These are phyloP conservation scores for Dentipellis sp. DNA, from an alignment of 768 basidiomycete genomes.

Conservation along the genomic window DNA sequence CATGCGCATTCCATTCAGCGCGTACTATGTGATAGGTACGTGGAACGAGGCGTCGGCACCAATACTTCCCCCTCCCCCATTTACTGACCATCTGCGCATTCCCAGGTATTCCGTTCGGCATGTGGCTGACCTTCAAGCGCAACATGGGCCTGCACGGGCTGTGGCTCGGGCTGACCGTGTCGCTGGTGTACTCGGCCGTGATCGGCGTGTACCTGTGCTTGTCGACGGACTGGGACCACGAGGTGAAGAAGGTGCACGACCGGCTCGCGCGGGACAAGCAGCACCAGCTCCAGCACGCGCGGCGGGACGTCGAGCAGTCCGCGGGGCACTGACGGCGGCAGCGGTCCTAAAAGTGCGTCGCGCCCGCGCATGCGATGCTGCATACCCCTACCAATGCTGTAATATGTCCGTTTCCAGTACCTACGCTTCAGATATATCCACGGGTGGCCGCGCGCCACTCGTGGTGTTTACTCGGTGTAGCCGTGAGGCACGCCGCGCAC, in stretches of 20 bases:
- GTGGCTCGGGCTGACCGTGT: conserved; percentile 75
- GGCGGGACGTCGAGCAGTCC: background rate
- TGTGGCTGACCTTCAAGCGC: conserved; percentile 62
- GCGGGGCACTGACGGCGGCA: background rate
- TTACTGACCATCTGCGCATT: background rate
- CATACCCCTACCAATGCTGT: no score
- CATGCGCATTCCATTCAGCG: conserved; percentile 23
- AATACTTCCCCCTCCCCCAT: background rate
- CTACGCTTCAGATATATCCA: no score
- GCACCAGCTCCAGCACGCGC: background rate
- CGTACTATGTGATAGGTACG: conserved; percentile 71
- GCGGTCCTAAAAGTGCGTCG: background rate
- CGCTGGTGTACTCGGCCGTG: conserved; percentile 48
- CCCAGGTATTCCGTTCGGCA: conserved; percentile 68
- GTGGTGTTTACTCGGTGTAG: no score
- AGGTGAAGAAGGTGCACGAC: conserved; percentile 52
- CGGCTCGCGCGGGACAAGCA: conserved; percentile 29
- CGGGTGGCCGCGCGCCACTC: no score
- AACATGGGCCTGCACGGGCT: conserved; percentile 59
- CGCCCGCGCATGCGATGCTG: no score
- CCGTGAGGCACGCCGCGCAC: no score
- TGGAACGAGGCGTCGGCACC: background rate
- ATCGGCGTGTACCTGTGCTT: conserved; percentile 47
- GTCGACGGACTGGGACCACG: conserved; percentile 56
- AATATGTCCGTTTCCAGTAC: no score